These are phyloP conservation scores for Chaetomium sp. DNA, from an alignment of 2,329 filamentous ascomycete genomes.

Conservation along the genomic window DNA sequence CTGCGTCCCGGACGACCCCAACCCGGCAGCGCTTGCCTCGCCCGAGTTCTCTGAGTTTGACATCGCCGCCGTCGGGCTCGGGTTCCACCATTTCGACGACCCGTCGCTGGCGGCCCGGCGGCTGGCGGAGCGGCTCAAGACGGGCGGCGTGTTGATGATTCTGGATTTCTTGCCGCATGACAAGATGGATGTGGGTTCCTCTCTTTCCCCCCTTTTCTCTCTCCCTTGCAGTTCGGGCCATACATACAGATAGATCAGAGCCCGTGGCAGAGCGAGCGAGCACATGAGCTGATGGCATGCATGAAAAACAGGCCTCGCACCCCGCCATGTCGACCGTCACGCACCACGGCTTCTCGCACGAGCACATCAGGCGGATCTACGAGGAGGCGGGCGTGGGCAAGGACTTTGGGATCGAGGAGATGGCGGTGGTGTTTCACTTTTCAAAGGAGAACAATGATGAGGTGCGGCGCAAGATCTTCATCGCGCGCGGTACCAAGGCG, in stretches of 20 bases:
- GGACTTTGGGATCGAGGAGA: conserved; percentile 59
- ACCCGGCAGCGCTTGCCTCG: conserved; percentile 58
- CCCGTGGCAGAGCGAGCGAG: not conserved
- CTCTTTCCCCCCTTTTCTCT: not conserved
- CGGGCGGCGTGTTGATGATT: conserved; percentile 68
- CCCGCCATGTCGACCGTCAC: conserved; percentile 54
- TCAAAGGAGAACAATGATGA: conserved; percentile 41
- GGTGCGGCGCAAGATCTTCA: conserved; percentile 49
- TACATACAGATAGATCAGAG: not conserved
- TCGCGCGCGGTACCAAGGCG: conserved; percentile 53
- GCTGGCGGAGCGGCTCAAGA: conserved; percentile 62
- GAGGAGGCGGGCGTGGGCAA: conserved; percentile 60
- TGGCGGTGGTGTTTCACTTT: conserved; percentile 28
- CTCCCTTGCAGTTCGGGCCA: not conserved
- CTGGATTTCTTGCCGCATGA: conserved; percentile 66
- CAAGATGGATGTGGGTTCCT: conserved; percentile 35
- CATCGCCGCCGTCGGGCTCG: conserved; percentile 56
- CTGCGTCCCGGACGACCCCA: conserved; percentile 47
- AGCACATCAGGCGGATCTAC: conserved; percentile 62
- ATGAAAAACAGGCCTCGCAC: conserved; percentile 27
- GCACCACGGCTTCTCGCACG: conserved; percentile 66
- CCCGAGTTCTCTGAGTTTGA: conserved; percentile 71
- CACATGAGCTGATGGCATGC: not conserved
- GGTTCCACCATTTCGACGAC: conserved; percentile 61
- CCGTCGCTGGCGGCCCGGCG: conserved; percentile 60